A percentile compares a stretch with the other conserved stretches of the same genome.
phyloP scores from a whole-genome alignment of 2,329 filamentous ascomycete genomes.

The Alternaria burnsii region DNA sequence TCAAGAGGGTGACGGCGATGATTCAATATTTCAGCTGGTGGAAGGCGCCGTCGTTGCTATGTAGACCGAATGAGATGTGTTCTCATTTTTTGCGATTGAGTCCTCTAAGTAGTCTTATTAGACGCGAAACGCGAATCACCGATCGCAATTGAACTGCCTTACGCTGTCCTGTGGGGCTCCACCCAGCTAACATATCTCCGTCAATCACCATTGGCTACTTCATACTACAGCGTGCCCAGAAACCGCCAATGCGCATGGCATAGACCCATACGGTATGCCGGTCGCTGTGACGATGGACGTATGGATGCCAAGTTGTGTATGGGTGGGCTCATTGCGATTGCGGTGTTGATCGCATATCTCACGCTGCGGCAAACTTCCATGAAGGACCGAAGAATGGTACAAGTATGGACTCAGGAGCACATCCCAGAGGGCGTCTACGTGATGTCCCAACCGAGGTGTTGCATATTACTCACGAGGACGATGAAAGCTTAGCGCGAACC shows the following conservation, averaged over 20 bases:
- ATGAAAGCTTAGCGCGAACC: constrained; percentile 19
- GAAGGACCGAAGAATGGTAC: neutral
- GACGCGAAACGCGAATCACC: neutral
- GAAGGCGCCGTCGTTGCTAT: constrained; percentile 18
- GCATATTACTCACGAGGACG: constrained; percentile 2
- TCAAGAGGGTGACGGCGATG: neutral
- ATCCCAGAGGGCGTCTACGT: neutral
- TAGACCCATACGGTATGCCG: neutral
- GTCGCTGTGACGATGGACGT: constrained; percentile 19
- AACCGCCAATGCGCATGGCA: constrained; percentile 12
- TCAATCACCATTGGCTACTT: neutral
- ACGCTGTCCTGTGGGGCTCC: constrained; percentile 2
- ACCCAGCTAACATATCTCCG: neutral
- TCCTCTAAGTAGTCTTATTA: neutral
- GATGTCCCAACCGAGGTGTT: neutral
- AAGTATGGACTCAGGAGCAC: neutral
- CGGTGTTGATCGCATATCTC: neutral
- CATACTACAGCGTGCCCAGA: neutral
- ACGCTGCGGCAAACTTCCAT: neutral
- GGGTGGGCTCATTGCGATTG: neutral
- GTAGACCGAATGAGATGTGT: neutral
- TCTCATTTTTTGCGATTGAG: neutral
- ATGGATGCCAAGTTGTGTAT: neutral
- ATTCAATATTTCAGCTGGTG: constrained; percentile 11
- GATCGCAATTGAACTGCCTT: neutral